Evolutionary conservation across 768 basidiomycete genomes (phyloP), one percentile per base, ranked within the genome.

Genomic region (Hysterangium stoloniferum): DNA sequence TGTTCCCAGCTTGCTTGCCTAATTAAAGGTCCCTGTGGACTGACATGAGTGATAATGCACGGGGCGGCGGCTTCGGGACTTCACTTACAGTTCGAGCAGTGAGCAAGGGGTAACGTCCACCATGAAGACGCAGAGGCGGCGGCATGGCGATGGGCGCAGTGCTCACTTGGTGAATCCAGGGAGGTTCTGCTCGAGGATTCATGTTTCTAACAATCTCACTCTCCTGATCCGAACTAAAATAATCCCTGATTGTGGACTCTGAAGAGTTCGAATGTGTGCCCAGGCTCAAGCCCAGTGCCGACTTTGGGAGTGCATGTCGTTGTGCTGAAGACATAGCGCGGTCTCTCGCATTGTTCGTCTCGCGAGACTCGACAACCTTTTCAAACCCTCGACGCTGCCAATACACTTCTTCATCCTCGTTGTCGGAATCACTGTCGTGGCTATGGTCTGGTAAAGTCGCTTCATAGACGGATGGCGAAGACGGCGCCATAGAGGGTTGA

Each of bases 381-480:
- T 42, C 37, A 17, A 48, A 48, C 20, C 28, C 49, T 41, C 34
- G 49, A 6, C 28, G 25, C 40, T 22, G 49, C 49, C 49, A 51
- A 27, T 51, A 43, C 15, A 28, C 19, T 19, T 48, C 49, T 27
- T 48, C 47, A 11, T 38, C 24, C 15, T 41, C 56, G 34, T 61
- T 57, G 3, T 35, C 59, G 27, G 54, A 24, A 13, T 45, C 29
- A n/a, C 44, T 62, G 37, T 69, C 68, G n/a, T n/a, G n/a, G n/a
- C 66, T 64, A 32, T 48, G 56, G 12, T 64, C 63, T 22, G 71
- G 70, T 13, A 78, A 58, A 51, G 67, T 71, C 1, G 71, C 62
- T 7, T 76, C 72, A 55, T 77, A 76, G 25, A 76, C 68, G 0
- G 78, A 77, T 41, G 76, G 75, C 40, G 70, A 74, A 17, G 75